A percentile compares a stretch with the other conserved stretches of the same genome.
Conservation (phyloP, 352 stramenopile species). For the Phytophthora rubi region DNA sequence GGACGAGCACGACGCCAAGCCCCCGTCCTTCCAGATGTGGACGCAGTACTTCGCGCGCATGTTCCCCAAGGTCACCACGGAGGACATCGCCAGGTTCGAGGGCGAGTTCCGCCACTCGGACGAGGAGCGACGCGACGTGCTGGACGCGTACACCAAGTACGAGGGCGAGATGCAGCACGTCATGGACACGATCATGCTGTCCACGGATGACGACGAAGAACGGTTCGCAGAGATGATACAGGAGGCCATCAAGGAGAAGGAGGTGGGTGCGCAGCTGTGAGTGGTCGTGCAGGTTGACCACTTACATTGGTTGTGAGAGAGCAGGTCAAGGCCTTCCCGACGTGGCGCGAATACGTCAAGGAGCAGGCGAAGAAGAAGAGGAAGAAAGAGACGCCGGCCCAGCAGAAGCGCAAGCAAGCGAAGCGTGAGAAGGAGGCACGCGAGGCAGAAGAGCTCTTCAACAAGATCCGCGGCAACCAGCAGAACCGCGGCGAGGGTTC, state of each 20-base stretch:
- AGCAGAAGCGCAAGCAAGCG: conserved; percentile 52
- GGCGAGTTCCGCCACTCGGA: conserved; percentile 84
- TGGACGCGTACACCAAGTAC: conserved; percentile 78
- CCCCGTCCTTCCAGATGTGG: conserved; percentile 73
- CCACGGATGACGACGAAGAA: conserved; percentile 79
- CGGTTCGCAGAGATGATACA: conserved; percentile 76
- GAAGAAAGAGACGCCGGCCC: conserved; percentile 36
- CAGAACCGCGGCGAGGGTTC: conserved; percentile 41
- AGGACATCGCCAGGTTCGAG: conserved; percentile 84
- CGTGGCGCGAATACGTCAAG: conserved; percentile 58
- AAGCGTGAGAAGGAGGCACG: conserved; percentile 67
- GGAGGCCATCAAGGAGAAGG: conserved; percentile 57
- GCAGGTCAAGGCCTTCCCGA: conserved; percentile 45
- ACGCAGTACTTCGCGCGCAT: conserved; percentile 88
- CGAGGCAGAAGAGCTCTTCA: conserved; percentile 69
- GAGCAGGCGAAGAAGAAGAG: conserved; percentile 46
- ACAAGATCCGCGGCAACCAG: conserved; percentile 65
- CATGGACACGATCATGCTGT: conserved; percentile 90
- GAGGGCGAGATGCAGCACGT: conserved; percentile 83
- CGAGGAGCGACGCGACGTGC: conserved; percentile 83
- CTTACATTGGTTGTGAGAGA: not conserved
- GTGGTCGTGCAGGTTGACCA: not conserved
- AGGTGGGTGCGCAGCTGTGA: conserved; percentile 7
- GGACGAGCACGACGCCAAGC: conserved; percentile 57
- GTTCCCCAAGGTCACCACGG: conserved; percentile 87